These are phyloP conservation scores for Phenoliferia sp. DNA, from an alignment of 1,284 basidiomycete species.

Conservation along the genomic window DNA sequence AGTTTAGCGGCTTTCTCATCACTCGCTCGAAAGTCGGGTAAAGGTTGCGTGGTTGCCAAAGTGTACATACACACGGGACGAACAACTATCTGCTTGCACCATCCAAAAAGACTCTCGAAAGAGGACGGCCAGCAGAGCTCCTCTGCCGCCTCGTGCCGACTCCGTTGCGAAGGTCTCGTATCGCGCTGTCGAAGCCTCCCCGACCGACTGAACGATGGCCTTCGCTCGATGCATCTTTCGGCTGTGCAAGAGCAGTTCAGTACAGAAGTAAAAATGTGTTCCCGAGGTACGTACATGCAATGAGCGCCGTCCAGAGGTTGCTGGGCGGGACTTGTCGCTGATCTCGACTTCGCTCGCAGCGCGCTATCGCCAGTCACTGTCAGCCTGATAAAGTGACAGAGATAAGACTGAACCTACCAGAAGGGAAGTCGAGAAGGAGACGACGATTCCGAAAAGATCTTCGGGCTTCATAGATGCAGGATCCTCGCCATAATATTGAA, in stretches of 20 bases:
- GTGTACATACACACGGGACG: too few species aligned
- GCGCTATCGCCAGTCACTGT: slow-evolving; percentile 51
- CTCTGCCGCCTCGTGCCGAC: slow-evolving; percentile 46
- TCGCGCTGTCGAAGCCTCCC: slow-evolving; percentile 73
- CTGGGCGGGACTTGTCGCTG: slow-evolving; percentile 40
- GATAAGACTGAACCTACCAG: slow-evolving; percentile 7
- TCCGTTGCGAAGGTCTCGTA: slow-evolving; percentile 66
- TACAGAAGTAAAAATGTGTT: not conserved
- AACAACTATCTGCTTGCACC: slow-evolving; percentile 43
- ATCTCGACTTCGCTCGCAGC: slow-evolving; percentile 40
- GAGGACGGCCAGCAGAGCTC: slow-evolving; percentile 51
- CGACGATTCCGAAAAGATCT: slow-evolving; percentile 68
- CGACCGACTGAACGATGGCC: slow-evolving; percentile 55
- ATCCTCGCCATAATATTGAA: slow-evolving; percentile 69
- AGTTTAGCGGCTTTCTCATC: too few species aligned
- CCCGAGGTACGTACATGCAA: not conserved
- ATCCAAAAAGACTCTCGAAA: slow-evolving; percentile 76
- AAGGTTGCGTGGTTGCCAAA: too few species aligned
- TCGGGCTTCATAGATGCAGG: slow-evolving; percentile 64
- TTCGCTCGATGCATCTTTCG: not conserved
- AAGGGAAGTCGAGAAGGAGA: slow-evolving; percentile 52
- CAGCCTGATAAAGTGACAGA: not conserved
- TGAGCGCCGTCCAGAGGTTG: not conserved
- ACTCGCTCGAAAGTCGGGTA: too few species aligned
- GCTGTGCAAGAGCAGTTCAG: not conserved